Conservation (phyloP, 2,329 filamentous ascomycete species). For the Aureobasidium vineae region DNA sequence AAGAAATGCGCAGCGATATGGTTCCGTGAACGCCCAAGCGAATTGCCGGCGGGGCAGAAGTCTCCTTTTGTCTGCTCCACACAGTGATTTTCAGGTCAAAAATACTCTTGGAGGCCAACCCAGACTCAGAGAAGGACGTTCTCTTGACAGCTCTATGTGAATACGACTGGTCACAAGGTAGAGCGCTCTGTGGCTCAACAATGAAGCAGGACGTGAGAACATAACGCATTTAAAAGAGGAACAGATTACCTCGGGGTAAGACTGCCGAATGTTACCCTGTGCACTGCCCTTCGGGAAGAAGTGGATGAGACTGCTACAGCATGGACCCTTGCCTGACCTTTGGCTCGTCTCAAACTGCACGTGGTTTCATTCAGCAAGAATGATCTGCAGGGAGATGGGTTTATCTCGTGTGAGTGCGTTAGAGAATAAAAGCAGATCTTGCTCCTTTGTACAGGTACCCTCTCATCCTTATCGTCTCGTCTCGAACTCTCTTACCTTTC, state of each 20-base stretch:
- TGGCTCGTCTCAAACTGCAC: not conserved
- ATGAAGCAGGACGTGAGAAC: not conserved
- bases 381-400: slow-evolving; percentile 11
- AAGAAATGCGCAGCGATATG: not conserved
- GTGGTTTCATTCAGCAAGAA: slow-evolving; percentile 4
- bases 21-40: not conserved
- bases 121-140: not conserved
- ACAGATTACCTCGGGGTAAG: not conserved
- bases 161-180: not conserved
- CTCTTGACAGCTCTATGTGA: not conserved
- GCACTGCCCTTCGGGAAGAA: not conserved
- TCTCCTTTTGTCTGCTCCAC: not conserved
- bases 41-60: not conserved
- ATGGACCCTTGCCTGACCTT: slow-evolving; percentile 8
- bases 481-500: not conserved
- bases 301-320: not conserved
- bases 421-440: slow-evolving; percentile 18
- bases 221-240: not conserved
- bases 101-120: not conserved
- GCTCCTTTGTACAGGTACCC: not conserved
- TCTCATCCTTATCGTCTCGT: not conserved
- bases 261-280: not conserved
- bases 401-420: not conserved
- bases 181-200: not conserved
- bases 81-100: not conserved